These are phyloP conservation scores for Vanrija sp. DNA, from an alignment of 1,284 basidiomycete genomes.

Conservation along the genomic window DNA sequence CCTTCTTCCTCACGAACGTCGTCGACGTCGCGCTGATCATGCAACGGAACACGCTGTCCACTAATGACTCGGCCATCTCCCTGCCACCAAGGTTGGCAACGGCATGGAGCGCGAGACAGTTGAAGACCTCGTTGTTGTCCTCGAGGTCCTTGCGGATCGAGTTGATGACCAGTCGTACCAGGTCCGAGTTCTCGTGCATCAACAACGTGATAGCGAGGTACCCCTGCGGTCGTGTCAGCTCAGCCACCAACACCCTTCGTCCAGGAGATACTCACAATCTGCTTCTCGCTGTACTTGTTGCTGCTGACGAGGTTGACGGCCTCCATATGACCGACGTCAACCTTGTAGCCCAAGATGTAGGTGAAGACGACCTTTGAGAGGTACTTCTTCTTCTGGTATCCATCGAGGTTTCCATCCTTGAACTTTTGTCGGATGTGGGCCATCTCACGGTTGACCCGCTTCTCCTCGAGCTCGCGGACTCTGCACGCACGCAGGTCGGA, in stretches of 20 bases:
- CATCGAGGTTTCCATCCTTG: conserved; percentile 96
- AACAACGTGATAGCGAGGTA: conserved; percentile 95
- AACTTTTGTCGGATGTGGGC: conserved; percentile 99
- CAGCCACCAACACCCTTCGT: not conserved
- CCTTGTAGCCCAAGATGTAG: conserved; percentile 97
- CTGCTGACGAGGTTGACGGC: conserved; percentile 94
- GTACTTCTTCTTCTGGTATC: conserved; percentile 98
- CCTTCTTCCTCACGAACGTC: conserved; percentile 97
- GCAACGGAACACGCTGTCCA: conserved; percentile 87
- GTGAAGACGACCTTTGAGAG: conserved; percentile 93
- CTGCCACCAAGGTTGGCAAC: conserved; percentile 97
- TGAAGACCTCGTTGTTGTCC: conserved; percentile 89
- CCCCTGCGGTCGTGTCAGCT: conserved; percentile 56
- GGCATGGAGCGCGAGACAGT: conserved; percentile 94
- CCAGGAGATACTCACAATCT: conserved; percentile 67
- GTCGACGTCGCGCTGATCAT: conserved; percentile 97
- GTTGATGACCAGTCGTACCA: conserved; percentile 91
- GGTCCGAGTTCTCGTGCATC: conserved; percentile 98
- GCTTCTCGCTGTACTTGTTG: conserved; percentile 96
- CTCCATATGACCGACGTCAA: conserved; percentile 99
- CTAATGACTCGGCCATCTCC: conserved; percentile 96
- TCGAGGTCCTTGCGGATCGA: conserved; percentile 97
- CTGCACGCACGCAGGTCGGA: conserved; percentile 85
- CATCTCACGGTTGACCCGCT: conserved; percentile 99
- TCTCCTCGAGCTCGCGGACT: conserved; percentile 64